Conservation (phyloP, 352 stramenopile species). For the Phytophthora sojae region DNA sequence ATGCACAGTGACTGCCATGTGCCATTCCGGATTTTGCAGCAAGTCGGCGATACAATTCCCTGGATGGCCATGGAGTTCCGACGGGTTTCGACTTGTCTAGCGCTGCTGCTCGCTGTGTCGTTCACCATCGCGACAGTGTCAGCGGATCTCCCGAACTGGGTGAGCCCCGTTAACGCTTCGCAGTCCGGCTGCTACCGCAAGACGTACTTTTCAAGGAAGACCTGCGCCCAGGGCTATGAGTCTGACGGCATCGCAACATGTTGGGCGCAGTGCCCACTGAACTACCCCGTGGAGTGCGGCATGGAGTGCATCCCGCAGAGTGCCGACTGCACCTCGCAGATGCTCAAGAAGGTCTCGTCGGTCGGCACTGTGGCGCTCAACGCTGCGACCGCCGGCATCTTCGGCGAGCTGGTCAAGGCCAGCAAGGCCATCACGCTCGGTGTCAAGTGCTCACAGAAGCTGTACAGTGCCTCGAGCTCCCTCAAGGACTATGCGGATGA, state of each 20-base stretch:
- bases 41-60: neutral
- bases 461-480: constrained; percentile 42
- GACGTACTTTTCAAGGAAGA: constrained; percentile 38
- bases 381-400: constrained; percentile 55
- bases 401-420: constrained; percentile 48
- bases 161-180: constrained; percentile 27
- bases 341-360: constrained; percentile 54
- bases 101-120: constrained; percentile 4
- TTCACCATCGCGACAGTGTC: neutral
- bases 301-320: constrained; percentile 78
- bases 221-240: constrained; percentile 47
- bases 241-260: constrained; percentile 62
- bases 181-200: constrained; percentile 61
- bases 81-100: constrained; percentile 3
- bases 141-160: constrained; percentile 36
- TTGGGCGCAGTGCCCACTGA: constrained; percentile 69
- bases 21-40: constrained; percentile 13
- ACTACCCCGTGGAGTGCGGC: constrained; percentile 75
- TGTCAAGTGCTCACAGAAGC: constrained; percentile 45
- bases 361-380: constrained; percentile 63
- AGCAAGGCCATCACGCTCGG: constrained; percentile 51
- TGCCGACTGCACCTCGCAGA: constrained; percentile 52
- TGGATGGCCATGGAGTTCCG: constrained; percentile 10
- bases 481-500: constrained; percentile 44
- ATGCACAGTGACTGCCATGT: neutral